Percentiles rank a stretch among this genome's conserved stretches.
These are phyloP conservation scores for Saturnispora serradocipensis DNA, from an alignment of 805 yeast species.

Conservation along the genomic window DNA sequence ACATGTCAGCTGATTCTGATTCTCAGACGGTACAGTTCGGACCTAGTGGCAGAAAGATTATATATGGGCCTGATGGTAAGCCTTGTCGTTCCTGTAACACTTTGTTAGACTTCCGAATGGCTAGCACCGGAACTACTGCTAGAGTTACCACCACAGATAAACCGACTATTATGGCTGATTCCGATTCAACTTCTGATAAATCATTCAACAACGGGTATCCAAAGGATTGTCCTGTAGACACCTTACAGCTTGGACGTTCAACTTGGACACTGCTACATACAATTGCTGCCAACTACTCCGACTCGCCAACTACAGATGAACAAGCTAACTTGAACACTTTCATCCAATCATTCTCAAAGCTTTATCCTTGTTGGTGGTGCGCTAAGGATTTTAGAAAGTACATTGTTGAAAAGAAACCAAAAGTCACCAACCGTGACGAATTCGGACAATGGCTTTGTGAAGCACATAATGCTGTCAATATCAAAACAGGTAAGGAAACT, in stretches of 20 bases:
- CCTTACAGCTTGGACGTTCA: constrained; percentile 65
- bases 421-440: constrained; percentile 58
- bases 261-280: constrained; percentile 92
- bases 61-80: constrained; percentile 83
- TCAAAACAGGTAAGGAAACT: constrained; percentile 71
- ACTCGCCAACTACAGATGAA: constrained; percentile 46
- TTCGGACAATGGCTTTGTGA: constrained; percentile 89
- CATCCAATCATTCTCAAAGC: constrained; percentile 56
- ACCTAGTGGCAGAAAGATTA: constrained; percentile 54
- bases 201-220: constrained; percentile 21
- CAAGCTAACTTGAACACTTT: constrained; percentile 68
- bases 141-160: constrained; percentile 10
- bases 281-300: constrained; percentile 84
- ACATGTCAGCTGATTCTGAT: constrained; percentile 6
- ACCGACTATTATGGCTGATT: constrained; percentile 9
- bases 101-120: constrained; percentile 68
- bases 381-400: constrained; percentile 73
- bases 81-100: constrained; percentile 95
- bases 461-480: constrained; percentile 92
- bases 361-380: constrained; percentile 93
- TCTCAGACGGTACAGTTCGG: constrained; percentile 37
- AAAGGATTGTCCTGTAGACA: constrained; percentile 79
- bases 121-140: constrained; percentile 24
- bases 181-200: constrained; percentile 17
- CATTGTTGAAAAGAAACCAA: constrained; percentile 44